These are phyloP conservation scores for Dendrothele bispora DNA, from an alignment of 768 basidiomycete genomes.

Conservation along the genomic window DNA sequence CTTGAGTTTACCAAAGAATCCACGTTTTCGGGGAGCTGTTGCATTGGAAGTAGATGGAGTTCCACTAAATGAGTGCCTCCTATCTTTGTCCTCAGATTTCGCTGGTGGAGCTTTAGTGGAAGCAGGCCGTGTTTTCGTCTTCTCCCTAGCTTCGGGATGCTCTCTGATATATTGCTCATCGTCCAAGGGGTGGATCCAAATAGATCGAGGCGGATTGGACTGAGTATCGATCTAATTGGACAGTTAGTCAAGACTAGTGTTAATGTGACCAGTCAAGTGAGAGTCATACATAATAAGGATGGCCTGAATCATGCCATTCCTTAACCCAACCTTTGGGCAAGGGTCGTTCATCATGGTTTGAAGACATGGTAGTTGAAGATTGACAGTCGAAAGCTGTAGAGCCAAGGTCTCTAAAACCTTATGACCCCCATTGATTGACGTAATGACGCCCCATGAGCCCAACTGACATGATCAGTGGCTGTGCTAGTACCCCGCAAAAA, in stretches of 20 bases:
- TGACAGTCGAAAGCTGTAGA: background rate
- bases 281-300: constrained; percentile 44
- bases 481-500: too few relatives aligned
- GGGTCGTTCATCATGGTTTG: constrained; percentile 18
- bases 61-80: constrained; percentile 28
- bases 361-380: constrained; percentile 23
- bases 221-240: constrained; percentile 57
- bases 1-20: constrained; percentile 61
- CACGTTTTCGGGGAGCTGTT: constrained; percentile 32
- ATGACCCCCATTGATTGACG: too few relatives aligned
- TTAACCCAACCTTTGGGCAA: constrained; percentile 52
- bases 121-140: constrained; percentile 19
- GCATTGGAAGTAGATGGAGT: constrained; percentile 10
- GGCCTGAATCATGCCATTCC: constrained; percentile 37
- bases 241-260: too few relatives aligned
- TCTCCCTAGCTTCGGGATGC: constrained; percentile 48
- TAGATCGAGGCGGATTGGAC: constrained; percentile 60
- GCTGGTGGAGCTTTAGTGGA: background rate
- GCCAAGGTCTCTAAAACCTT: too few relatives aligned
- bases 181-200: constrained; percentile 74
- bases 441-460: too few relatives aligned
- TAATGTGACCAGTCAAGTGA: too few relatives aligned
- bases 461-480: background rate
- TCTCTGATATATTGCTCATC: constrained; percentile 62
- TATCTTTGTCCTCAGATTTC: constrained; percentile 8